Evolutionary conservation across 768 basidiomycete species (phyloP).

Genomic region (Clitopilus passeckerianus): DNA sequence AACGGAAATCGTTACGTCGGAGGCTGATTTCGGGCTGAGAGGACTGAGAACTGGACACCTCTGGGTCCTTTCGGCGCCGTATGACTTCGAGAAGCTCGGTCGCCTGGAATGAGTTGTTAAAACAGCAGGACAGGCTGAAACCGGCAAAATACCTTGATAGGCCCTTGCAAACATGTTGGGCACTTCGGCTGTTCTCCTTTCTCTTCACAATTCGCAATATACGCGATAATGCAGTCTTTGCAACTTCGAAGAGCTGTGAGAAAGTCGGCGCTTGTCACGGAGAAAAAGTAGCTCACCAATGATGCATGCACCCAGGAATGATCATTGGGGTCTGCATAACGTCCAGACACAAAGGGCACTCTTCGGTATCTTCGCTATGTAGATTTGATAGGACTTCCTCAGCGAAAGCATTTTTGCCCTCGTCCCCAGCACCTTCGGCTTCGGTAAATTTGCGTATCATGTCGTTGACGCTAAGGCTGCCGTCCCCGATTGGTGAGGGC

Average conservation of each 20-base stretch:
- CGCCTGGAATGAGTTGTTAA: slow-evolving; percentile 29
- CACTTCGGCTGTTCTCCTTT: slow-evolving; percentile 69
- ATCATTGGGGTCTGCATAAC: slow-evolving; percentile 67
- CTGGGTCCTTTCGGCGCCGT: slow-evolving; percentile 22
- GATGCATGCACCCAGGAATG: slow-evolving; percentile 73
- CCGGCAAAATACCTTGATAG: slow-evolving; percentile 43
- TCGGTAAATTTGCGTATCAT: slow-evolving; percentile 51
- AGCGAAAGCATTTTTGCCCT: slow-evolving; percentile 42
- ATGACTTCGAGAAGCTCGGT: slow-evolving; percentile 62
- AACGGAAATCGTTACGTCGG: slow-evolving; percentile 78
- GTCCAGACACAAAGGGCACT: slow-evolving; percentile 83
- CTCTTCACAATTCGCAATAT: slow-evolving; percentile 64
- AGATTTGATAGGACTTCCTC: slow-evolving; percentile 63
- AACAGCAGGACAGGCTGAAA: not conserved
- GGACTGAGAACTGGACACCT: slow-evolving; percentile 24
- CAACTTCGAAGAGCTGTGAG: slow-evolving; percentile 45
- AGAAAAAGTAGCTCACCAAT: slow-evolving; percentile 43
- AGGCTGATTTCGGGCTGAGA: slow-evolving; percentile 46
- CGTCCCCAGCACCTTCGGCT: slow-evolving; percentile 25
- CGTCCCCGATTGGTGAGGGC: slow-evolving; percentile 32
- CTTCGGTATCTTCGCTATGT: slow-evolving; percentile 45
- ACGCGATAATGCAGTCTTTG: slow-evolving; percentile 83
- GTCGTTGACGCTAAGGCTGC: slow-evolving; percentile 48
- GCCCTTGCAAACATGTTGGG: slow-evolving; percentile 73
- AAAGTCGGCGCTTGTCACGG: not conserved